Conservation (phyloP, 2,329 filamentous ascomycete species). For the Clonostachys chloroleuca region DNA sequence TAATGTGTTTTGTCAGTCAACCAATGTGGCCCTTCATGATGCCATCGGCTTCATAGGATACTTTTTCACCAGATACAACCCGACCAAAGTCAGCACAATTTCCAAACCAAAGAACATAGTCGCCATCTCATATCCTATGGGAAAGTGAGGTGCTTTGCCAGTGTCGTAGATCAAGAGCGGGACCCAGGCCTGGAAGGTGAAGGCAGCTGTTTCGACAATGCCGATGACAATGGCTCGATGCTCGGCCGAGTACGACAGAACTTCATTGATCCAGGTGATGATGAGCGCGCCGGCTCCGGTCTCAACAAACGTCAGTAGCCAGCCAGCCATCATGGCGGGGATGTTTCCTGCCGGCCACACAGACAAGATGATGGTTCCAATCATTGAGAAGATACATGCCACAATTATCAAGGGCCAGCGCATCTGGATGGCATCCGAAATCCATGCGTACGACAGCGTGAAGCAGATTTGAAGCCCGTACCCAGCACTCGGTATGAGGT, state of each 20-base stretch:
- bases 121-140: slow-evolving; percentile 25
- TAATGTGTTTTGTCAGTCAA: too few species aligned
- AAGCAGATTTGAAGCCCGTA: slow-evolving; percentile 32
- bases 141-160: slow-evolving; percentile 29
- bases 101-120: slow-evolving; percentile 23
- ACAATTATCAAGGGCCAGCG: slow-evolving; percentile 51
- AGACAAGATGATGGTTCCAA: slow-evolving; percentile 24
- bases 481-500: slow-evolving; percentile 40
- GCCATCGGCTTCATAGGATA: not conserved
- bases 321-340: slow-evolving; percentile 25
- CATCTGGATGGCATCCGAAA: slow-evolving; percentile 44
- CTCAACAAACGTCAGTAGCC: slow-evolving; percentile 26
- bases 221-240: slow-evolving; percentile 43
- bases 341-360: slow-evolving; percentile 24
- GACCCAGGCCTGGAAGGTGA: slow-evolving; percentile 38
- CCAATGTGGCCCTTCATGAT: too few species aligned
- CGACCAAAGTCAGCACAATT: slow-evolving; percentile 13
- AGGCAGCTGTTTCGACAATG: slow-evolving; percentile 38
- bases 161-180: slow-evolving; percentile 28
- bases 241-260: slow-evolving; percentile 37
- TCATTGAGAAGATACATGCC: slow-evolving; percentile 30
- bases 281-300: slow-evolving; percentile 25
- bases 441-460: slow-evolving; percentile 51
- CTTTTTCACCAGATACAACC: slow-evolving; percentile 7
- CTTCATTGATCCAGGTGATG: slow-evolving; percentile 43